A percentile compares a stretch with the other conserved stretches of the same genome.
These are phyloP conservation scores for Fragaria iinumae DNA, from an alignment of 306 rosid species.

Conservation along the genomic window DNA sequence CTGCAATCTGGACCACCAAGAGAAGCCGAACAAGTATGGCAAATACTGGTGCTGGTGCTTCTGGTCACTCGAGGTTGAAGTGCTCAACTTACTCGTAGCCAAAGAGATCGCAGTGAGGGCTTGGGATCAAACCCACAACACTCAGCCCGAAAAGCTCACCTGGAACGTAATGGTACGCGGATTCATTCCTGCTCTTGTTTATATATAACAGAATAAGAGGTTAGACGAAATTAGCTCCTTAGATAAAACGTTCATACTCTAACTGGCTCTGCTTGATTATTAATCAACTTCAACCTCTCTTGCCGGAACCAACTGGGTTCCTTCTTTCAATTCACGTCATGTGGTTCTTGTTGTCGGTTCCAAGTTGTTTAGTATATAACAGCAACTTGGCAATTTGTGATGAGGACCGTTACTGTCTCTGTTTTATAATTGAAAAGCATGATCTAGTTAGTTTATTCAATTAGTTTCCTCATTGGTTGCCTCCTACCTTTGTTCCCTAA, in stretches of 20 bases:
- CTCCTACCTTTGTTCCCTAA: neutral
- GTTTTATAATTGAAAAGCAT: neutral
- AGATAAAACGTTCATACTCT: neutral
- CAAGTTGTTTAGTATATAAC: neutral
- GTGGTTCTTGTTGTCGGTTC: neutral
- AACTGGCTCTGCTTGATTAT: neutral
- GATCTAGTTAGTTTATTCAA: neutral
- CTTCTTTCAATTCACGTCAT: neutral
- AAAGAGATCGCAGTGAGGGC: conserved; percentile 80
- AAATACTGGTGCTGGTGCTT: conserved; percentile 96
- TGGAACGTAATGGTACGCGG: conserved; percentile 77
- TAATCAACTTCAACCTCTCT: neutral
- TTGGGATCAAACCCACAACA: conserved; percentile 82
- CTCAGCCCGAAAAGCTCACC: conserved; percentile 82
- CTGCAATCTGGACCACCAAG: conserved; percentile 55
- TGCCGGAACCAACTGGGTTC: neutral
- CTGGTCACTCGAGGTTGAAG: conserved; percentile 80
- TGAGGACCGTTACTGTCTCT: neutral
- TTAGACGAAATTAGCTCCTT: no score
- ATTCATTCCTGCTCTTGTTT: no score
- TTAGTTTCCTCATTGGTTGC: neutral
- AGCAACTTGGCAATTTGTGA: neutral
- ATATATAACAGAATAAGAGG: no score
- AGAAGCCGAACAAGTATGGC: conserved; percentile 69
- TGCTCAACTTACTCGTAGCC: conserved; percentile 52